Evolutionary conservation across 129 eudicot species (phyloP).

Genomic region (Escallonia rubra): DNA sequence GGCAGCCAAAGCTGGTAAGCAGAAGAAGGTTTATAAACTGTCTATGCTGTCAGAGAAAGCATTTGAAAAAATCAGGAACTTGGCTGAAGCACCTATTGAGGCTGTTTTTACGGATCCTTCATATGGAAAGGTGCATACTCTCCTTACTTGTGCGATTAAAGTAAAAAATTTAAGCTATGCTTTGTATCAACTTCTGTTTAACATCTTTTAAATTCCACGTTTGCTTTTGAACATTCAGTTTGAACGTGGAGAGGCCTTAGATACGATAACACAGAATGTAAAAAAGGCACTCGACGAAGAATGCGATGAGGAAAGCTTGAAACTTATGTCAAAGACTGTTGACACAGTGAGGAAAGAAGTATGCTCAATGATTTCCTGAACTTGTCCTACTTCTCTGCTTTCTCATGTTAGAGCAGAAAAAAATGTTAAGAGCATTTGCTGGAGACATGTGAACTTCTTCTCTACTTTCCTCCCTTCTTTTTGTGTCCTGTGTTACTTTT

Average conservation of each 20-base stretch:
- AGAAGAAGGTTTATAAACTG: constrained; percentile 70
- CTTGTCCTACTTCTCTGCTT: neutral
- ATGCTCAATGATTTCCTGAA: neutral
- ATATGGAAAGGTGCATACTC: constrained; percentile 73
- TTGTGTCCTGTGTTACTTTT: neutral
- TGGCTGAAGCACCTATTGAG: constrained; percentile 73
- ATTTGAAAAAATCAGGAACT: constrained; percentile 56
- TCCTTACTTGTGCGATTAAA: neutral
- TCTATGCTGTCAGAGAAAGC: constrained; percentile 74
- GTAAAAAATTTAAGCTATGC: neutral
- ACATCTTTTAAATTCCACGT: neutral
- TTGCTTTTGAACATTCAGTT: constrained; percentile 42
- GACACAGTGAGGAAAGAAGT: constrained; percentile 95
- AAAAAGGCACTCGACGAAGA: constrained; percentile 70
- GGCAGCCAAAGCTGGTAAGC: constrained; percentile 82
- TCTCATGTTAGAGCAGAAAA: neutral
- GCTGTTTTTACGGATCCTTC: constrained; percentile 89
- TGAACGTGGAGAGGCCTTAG: constrained; percentile 96
- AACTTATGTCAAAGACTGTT: constrained; percentile 66
- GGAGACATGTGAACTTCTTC: neutral
- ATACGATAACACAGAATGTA: constrained; percentile 70
- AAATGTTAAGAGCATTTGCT: too few relatives aligned
- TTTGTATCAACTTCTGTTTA: neutral
- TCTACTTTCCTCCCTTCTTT: neutral
- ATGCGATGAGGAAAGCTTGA: constrained; percentile 78